Percentiles rank a stretch among this genome's conserved stretches.
Evolutionary conservation across 179 eudicot genomes (phyloP).

Genomic region (Sideroxylon spinosum): DNA sequence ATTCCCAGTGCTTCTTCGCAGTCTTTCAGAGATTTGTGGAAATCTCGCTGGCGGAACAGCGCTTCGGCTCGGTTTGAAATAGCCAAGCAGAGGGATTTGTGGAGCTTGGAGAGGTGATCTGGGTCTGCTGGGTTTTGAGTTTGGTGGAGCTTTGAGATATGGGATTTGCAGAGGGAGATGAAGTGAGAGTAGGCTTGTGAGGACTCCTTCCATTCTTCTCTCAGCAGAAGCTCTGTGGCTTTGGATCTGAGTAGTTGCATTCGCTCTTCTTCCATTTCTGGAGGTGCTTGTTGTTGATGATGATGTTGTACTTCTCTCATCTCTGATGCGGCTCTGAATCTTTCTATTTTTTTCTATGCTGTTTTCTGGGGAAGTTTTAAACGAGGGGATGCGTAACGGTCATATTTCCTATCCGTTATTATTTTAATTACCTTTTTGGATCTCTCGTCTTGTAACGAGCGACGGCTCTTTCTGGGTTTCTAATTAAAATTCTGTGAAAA

Average conservation of each 20-base stretch:
- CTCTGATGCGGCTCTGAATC: background rate
- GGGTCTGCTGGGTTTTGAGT: constrained; percentile 23
- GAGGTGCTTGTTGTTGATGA: too few species aligned
- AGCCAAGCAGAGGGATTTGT: constrained; percentile 68
- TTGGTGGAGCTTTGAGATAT: constrained; percentile 25
- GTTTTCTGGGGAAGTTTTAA: constrained; percentile 11
- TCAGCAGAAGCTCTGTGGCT: constrained; percentile 70
- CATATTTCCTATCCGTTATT: constrained; percentile 5
- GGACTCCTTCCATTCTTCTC: constrained; percentile 63
- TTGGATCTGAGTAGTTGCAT: constrained; percentile 70
- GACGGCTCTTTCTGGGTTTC: constrained; percentile 7
- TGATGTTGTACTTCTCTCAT: constrained; percentile 14
- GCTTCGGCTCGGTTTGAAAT: constrained; percentile 79
- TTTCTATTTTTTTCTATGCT: background rate
- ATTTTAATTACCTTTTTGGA: background rate
- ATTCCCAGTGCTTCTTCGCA: constrained; percentile 64
- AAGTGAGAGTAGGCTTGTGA: constrained; percentile 54
- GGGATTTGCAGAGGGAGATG: constrained; percentile 53
- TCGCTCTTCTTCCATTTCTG: constrained; percentile 44
- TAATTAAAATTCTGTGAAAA: background rate
- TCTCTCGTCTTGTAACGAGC: background rate
- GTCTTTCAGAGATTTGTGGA: constrained; percentile 44
- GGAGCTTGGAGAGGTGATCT: constrained; percentile 35
- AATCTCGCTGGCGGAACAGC: constrained; percentile 32
- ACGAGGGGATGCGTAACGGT: constrained; percentile 7